Base-by-base conservation (phyloP, 208 protist genomes). In the Leishmania lainsoni region DNA sequence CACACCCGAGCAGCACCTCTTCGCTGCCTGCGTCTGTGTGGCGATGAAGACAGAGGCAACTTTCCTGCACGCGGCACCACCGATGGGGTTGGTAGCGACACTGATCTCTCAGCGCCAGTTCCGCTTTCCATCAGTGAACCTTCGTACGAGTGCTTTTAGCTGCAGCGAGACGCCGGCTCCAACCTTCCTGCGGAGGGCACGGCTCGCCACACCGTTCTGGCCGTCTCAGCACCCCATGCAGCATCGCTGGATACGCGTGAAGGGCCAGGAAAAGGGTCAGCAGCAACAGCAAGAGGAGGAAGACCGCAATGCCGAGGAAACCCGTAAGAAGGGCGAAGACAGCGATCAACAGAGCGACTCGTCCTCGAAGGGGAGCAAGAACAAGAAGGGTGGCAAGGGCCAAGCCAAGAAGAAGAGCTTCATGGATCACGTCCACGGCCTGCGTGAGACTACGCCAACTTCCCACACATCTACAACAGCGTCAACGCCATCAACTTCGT, bases 401-500 rank as follows among this genome's bases (percentile, higher is more conserved):
- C 70, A 87, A 59, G 29, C 65, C 29, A 75, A 78, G 79, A 78
- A 82, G 80, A 85, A 80, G 59, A 79, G 83, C 52, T 88, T 96
- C 76, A 81, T 79, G 49, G 92, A 93, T 51, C 89, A 98, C 80
- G 61, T 92, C 51, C 75, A 87, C 68, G 89, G 86, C 76, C 86
- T 98, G 48, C 86, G 86, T 52, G 83, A 94, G 95, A 98, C 80
- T 92, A 91, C 84, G 73, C 83, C 56, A 92, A 88, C 51, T 96
- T 95, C 73, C 90, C 92, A 5, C 92, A 96, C 76, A 98, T 98
- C 68, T 98, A 98, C 85, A 98, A 98, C 90, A 94, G 88, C 77
- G 91, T 90, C 51, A 98, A 97, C 81, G 84, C 83, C n/a, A 85
- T 97, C 63, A 94, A 96, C 79, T 97, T 98, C 76, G 54, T 98